Percentiles rank a stretch among this genome's conserved stretches.
Evolutionary conservation across 2,329 filamentous ascomycete species (phyloP).

Genomic region (Fusarium sp.): DNA sequence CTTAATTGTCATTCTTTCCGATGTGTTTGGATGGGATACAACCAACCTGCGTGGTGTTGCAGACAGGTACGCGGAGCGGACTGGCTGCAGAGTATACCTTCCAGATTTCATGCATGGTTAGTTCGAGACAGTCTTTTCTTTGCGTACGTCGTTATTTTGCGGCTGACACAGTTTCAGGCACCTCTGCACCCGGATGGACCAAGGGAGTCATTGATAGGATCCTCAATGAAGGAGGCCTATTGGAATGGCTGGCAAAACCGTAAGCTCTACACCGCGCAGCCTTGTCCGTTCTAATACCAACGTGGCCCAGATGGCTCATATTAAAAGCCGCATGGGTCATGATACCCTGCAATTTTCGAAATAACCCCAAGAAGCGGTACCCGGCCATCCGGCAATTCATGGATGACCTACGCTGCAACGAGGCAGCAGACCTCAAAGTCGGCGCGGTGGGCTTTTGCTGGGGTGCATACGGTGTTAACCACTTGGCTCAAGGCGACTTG

Average conservation of each 20-base stretch:
- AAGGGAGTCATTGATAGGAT: slow-evolving; percentile 4
- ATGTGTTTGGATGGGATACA: background rate
- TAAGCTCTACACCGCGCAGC: background rate
- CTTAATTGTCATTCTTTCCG: background rate
- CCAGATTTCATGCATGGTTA: slow-evolving; percentile 10
- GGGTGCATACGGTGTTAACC: slow-evolving; percentile 1
- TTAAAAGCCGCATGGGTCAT: slow-evolving; percentile 1
- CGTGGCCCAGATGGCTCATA: background rate
- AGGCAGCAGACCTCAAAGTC: slow-evolving; percentile 1
- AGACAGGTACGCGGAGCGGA: slow-evolving; percentile 1
- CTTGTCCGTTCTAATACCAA: background rate
- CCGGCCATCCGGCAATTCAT: slow-evolving; percentile 1
- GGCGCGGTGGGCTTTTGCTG: slow-evolving; percentile 7
- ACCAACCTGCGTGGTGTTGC: slow-evolving; percentile 3
- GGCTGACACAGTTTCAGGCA: background rate
- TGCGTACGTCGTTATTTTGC: background rate
- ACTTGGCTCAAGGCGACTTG: slow-evolving; percentile 4
- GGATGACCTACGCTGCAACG: slow-evolving; percentile 2
- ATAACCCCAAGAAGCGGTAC: background rate
- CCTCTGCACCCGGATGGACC: slow-evolving; percentile 3
- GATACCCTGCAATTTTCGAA: slow-evolving; percentile 1
- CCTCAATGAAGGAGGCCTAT: background rate
- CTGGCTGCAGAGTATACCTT: background rate
- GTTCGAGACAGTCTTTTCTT: background rate
- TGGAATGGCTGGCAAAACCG: slow-evolving; percentile 6